Evolutionary conservation across 805 yeast species (phyloP).

Genomic region (Sugiyamaella boreocaroliniensis): DNA sequence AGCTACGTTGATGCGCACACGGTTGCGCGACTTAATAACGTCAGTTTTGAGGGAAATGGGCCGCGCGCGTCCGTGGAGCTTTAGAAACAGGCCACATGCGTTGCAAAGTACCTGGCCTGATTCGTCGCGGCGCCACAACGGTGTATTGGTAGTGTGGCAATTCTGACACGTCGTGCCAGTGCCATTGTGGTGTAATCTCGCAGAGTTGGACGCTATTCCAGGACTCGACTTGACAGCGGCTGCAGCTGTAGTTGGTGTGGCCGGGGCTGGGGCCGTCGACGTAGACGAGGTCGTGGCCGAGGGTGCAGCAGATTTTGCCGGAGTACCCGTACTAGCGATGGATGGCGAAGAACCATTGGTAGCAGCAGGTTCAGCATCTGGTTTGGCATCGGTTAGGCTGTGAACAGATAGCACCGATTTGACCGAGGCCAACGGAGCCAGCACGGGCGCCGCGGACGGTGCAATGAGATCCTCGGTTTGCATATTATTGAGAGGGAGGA

Average conservation of each 20-base stretch:
- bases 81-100: conserved; percentile 86
- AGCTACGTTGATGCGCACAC: conserved; percentile 31
- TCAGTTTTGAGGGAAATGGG: conserved; percentile 89
- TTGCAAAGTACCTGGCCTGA: conserved; percentile 85
- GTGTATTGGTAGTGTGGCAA: conserved; percentile 89
- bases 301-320: background rate
- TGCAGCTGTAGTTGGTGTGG: background rate
- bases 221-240: background rate
- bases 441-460: background rate
- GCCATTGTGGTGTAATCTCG: background rate
- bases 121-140: conserved; percentile 92
- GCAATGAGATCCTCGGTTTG: background rate
- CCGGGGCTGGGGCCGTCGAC: background rate
- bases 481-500: background rate
- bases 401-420: background rate
- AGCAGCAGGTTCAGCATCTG: background rate
- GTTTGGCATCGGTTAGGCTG: background rate
- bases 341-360: background rate
- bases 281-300: no score
- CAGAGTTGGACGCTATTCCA: background rate
- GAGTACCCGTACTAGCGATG: background rate
- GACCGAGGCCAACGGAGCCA: background rate
- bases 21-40: conserved; percentile 83
- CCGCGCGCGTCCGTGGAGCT: conserved; percentile 86
- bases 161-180: conserved; percentile 57